Evolutionary conservation across 2,329 filamentous ascomycete genomes (phyloP), one percentile per base, ranked within the genome.

Genomic region (Fusarium austroafricanum): DNA sequence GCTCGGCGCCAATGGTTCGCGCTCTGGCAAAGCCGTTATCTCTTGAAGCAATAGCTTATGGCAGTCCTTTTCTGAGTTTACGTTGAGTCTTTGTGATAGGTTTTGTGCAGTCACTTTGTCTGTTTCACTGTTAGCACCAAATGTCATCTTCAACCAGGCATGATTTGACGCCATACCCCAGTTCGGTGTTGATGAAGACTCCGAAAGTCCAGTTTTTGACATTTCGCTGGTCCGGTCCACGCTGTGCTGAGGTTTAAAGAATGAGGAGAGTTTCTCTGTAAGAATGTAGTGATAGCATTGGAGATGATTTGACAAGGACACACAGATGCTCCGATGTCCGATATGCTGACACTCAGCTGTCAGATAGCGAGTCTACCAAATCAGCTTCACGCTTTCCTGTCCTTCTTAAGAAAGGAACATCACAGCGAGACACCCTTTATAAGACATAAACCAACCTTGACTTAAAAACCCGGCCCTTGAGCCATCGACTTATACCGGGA

Each of bases 1-100:
- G 37, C 21, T 39, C 6, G 45, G 60, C n/a, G 33, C 20, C 6
- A 26, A 18, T 20, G 61, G 43, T 43, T 76, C 75, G 5, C 75
- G 65, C 50, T 75, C 75, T 9, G 71, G 73, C 4, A 77, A 46
- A 3, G 73, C 71, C 7, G 60, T 60, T 5, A 77, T 31, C 6
- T 75, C 75, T 20, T 65, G 57, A 5, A 69, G 61, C 1, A 77
- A 51, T 3, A 75, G 59, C 1, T 72, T 59, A 8, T 46, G 44
- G 15, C 71, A 77, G 10, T 76, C 75, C 10, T 70, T 58, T 45
- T 75, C 75, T 5, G 75, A 75, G 3, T 50, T 72, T 8, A 75
- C 50, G 1, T 55, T 47, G 10, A 72, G 59, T 1, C 50, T 53
- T 5, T 45, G 18, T 6, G 71, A 51, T 8, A 28, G 7, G 2